phyloP scores from a whole-genome alignment of 2,329 filamentous ascomycete species.

The Exophiala sideris region DNA sequence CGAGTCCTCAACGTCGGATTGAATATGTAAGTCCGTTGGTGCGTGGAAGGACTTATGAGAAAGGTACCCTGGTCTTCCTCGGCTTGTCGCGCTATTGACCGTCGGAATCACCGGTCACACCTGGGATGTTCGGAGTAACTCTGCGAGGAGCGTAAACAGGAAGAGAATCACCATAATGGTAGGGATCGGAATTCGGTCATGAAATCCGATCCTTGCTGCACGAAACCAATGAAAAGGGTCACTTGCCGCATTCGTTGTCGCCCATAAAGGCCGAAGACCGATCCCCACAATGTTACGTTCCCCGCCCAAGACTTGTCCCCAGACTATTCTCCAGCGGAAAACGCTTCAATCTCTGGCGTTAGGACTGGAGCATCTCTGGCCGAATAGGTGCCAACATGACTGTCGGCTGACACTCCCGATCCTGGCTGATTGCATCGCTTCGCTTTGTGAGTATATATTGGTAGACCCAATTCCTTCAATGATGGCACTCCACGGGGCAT shows the following conservation, averaged over 20 bases:
- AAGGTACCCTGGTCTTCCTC: no score
- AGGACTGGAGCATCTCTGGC: background rate
- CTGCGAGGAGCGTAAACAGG: background rate
- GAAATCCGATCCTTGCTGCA: conserved; percentile 30
- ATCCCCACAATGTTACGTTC: background rate
- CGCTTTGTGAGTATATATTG: conserved; percentile 7
- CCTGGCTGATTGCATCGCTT: background rate
- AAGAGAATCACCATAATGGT: background rate
- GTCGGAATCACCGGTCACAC: no score
- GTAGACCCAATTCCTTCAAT: background rate
- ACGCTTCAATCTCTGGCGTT: background rate
- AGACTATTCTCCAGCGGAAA: background rate
- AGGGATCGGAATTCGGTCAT: conserved; percentile 32
- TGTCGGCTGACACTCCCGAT: background rate
- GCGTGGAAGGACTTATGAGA: no score
- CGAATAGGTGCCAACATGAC: background rate
- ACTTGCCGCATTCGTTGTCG: background rate
- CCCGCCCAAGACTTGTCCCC: background rate
- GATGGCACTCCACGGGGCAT: background rate
- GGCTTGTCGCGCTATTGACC: no score
- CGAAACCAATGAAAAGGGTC: background rate
- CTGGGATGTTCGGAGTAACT: no score
- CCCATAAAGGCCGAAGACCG: background rate
- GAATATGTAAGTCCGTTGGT: background rate
- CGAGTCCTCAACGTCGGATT: background rate